phyloP scores from a whole-genome alignment of 208 protist genomes.

The Leishmania arabica region DNA sequence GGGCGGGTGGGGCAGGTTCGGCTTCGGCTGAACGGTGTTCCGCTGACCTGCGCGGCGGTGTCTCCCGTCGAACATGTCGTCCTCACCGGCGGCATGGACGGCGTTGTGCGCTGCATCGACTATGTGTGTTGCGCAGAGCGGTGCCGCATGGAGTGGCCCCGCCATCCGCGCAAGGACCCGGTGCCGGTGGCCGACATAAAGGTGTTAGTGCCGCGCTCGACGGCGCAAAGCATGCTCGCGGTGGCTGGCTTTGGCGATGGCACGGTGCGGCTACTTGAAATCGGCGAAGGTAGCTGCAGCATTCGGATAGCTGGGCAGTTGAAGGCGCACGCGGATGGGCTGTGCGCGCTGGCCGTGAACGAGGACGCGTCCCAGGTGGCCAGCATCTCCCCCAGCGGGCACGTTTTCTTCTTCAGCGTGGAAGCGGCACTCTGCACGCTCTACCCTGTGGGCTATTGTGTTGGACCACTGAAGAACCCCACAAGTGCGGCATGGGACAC shows the following conservation, averaged over 20 bases:
- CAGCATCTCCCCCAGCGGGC: slow-evolving; percentile 78
- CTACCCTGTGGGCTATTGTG: slow-evolving; percentile 83
- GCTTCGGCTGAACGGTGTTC: slow-evolving; percentile 90
- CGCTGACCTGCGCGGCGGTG: slow-evolving; percentile 76
- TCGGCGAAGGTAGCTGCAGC: slow-evolving; percentile 13
- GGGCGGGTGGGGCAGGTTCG: slow-evolving; percentile 1
- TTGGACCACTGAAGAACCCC: slow-evolving; percentile 48
- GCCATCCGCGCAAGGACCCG: not conserved
- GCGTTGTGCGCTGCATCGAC: slow-evolving; percentile 90
- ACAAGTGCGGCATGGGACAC: slow-evolving; percentile 73
- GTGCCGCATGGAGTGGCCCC: slow-evolving; percentile 29
- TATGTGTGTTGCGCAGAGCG: slow-evolving; percentile 75
- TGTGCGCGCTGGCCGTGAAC: slow-evolving; percentile 68
- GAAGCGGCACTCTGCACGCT: slow-evolving; percentile 26
- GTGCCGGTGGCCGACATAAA: slow-evolving; percentile 23
- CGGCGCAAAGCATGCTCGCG: slow-evolving; percentile 35
- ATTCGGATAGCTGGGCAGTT: slow-evolving; percentile 51
- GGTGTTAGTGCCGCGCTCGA: slow-evolving; percentile 18
- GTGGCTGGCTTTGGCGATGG: slow-evolving; percentile 89
- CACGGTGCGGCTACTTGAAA: slow-evolving; percentile 72
- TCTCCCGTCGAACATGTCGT: slow-evolving; percentile 81
- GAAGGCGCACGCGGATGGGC: slow-evolving; percentile 63
- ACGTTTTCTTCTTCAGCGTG: slow-evolving; percentile 95
- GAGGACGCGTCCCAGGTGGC: slow-evolving; percentile 67
- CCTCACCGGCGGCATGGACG: slow-evolving; percentile 93